These are phyloP conservation scores for Rhodomyrtus psidioides DNA, from an alignment of 441 rosid species.

Conservation along the genomic window DNA sequence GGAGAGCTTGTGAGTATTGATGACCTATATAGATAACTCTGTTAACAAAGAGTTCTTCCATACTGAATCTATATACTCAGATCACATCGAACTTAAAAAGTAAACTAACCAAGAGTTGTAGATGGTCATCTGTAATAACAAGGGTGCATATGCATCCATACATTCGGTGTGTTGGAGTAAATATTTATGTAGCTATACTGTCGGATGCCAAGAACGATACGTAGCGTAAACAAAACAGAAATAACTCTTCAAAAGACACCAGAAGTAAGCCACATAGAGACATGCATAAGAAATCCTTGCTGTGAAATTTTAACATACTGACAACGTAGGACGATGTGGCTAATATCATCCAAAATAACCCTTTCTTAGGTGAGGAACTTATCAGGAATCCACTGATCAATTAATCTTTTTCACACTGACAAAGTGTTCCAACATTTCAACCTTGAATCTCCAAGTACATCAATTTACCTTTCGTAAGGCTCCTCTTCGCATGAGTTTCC, in stretches of 20 bases:
- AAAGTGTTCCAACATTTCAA: background rate
- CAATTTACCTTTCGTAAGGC: slow-evolving; percentile 60
- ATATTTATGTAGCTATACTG: background rate
- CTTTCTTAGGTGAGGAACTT: background rate
- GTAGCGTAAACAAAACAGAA: background rate
- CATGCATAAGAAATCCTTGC: background rate
- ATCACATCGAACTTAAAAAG: background rate
- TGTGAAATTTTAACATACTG: background rate
- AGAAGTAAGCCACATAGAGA: background rate
- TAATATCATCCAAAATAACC: background rate
- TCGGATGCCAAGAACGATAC: background rate
- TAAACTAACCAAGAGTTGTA: background rate
- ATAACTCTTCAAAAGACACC: background rate
- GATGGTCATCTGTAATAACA: background rate
- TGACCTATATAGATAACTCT: slow-evolving; percentile 38
- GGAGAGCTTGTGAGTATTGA: slow-evolving; percentile 38
- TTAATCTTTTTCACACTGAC: background rate
- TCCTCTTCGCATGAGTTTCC: slow-evolving; percentile 73
- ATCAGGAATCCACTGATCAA: background rate
- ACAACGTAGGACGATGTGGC: background rate
- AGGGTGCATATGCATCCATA: background rate
- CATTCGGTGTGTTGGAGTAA: background rate
- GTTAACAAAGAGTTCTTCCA: background rate
- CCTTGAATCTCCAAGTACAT: background rate
- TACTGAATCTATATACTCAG: background rate